Evolutionary conservation across 371 early-diverging fungal species (phyloP), one percentile per base, ranked within the genome.

Genomic region (Nematocida ausubeli): DNA sequence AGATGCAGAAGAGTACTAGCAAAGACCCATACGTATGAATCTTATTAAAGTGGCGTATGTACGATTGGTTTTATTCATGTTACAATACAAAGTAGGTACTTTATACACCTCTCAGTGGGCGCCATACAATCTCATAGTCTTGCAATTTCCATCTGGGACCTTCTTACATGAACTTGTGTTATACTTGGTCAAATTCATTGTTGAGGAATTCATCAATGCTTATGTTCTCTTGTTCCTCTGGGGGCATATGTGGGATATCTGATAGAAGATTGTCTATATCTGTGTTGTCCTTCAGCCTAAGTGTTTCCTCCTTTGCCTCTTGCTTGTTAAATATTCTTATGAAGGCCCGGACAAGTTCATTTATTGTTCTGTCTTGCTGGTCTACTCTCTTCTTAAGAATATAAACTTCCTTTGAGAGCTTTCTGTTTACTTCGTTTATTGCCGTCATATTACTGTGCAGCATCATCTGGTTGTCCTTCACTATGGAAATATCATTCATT

Each of bases 321-420:
- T 54, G 28, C 54, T 80, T 56, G 19, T 71, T 80, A 70, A 86
- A 86, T 40, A 84, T 79, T 30, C 69, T 57, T 6, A 81, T 69
- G 44, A 86, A 71, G 51, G 85, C 80, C 37, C 83, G 81, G 19
- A 85, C 69, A 24, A 86, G 73, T 2, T 81, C 81, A 40, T 84
- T 82, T 39, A 85, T 84, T 28, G 82, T 84, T 47, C 67, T 70
- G 7, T 86, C 86, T 47, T 85, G 85, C 65, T 79, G 64, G 24
- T 83, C 83, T 55, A 86, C 75, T 40, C 82, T 66, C 24, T 83
- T 82, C 51, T 81, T 85, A 24, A 84, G 73, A n/a, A 40, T 19
- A 28, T 40, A 55, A 19, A 86, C 47, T 54, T 86, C 85, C 3
- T 67, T 64, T 30, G 58, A 39, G 3, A 85, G 55, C 42, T 65